Conservation (phyloP, 2,329 filamentous ascomycete species). For the Immersiporthe knoxdaviesiana region DNA sequence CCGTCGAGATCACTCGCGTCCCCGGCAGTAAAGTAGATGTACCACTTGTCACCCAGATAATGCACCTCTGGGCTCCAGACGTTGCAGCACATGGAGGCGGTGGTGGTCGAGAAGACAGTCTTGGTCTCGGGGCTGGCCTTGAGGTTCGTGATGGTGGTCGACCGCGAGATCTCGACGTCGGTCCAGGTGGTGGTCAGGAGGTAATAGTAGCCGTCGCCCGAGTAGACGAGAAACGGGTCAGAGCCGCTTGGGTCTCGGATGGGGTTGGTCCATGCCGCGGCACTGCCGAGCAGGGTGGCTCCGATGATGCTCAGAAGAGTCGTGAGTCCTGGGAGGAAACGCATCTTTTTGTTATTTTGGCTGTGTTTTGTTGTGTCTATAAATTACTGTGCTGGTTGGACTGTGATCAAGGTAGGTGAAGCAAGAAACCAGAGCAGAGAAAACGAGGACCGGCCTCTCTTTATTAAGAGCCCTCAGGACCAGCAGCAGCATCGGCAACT, state of each 20-base stretch:
- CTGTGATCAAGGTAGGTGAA: background rate
- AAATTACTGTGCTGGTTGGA: no score
- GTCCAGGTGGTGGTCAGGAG: conserved; percentile 60
- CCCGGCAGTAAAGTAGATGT: conserved; percentile 61
- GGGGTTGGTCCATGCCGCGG: conserved; percentile 53
- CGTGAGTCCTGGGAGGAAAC: conserved; percentile 23
- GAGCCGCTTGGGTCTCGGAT: conserved; percentile 53
- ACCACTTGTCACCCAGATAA: conserved; percentile 53
- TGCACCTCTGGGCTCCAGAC: conserved; percentile 63
- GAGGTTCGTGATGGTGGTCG: conserved; percentile 58
- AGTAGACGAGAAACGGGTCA: conserved; percentile 57
- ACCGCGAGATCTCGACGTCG: conserved; percentile 57
- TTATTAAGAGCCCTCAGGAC: background rate
- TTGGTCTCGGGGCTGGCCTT: conserved; percentile 53
- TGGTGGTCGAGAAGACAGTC: conserved; percentile 52
- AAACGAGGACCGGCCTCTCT: background rate
- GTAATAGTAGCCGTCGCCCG: conserved; percentile 58
- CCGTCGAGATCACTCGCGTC: conserved; percentile 48
- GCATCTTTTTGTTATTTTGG: conserved; percentile 5
- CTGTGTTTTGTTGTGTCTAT: background rate
- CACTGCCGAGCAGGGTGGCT: conserved; percentile 31
- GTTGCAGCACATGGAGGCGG: conserved; percentile 53
- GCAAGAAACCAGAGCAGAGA: background rate
- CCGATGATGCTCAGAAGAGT: conserved; percentile 28
- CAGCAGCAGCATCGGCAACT: background rate